phyloP scores from a whole-genome alignment of 2,329 filamentous ascomycete genomes.

The Trichophyton benhamiae region DNA sequence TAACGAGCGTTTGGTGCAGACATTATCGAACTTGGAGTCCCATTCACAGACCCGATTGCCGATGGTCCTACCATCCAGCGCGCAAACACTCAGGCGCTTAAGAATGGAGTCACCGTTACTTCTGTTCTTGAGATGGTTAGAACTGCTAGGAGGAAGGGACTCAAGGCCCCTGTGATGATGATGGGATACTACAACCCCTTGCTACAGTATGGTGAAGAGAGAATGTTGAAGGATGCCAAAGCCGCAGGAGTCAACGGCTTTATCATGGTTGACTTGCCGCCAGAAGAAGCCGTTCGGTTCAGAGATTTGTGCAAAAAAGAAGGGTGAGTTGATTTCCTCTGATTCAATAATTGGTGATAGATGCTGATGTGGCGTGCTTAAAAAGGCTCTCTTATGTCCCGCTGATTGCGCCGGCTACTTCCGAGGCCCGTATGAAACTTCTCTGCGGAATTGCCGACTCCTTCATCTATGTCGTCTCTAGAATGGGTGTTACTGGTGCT shows the following conservation, averaged over 20 bases:
- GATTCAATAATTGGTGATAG: background rate
- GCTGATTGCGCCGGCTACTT: slow-evolving; percentile 89
- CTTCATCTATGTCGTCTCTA: slow-evolving; percentile 96
- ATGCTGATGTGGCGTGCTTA: background rate
- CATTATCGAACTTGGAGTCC: slow-evolving; percentile 87
- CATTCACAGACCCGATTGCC: slow-evolving; percentile 96
- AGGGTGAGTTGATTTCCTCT: slow-evolving; percentile 42
- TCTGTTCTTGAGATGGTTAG: slow-evolving; percentile 73
- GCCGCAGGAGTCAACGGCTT: slow-evolving; percentile 85
- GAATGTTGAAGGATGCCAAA: slow-evolving; percentile 70
- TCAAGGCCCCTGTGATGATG: slow-evolving; percentile 72
- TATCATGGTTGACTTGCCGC: slow-evolving; percentile 89
- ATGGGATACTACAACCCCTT: slow-evolving; percentile 99
- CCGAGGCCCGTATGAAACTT: slow-evolving; percentile 83
- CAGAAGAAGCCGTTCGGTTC: slow-evolving; percentile 90
- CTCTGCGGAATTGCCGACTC: slow-evolving; percentile 95
- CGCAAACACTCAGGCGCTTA: slow-evolving; percentile 78
- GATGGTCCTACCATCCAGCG: slow-evolving; percentile 96
- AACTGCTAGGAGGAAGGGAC: slow-evolving; percentile 61
- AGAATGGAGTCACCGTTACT: slow-evolving; percentile 75
- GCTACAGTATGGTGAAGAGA: slow-evolving; percentile 85
- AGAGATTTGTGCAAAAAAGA: slow-evolving; percentile 68
- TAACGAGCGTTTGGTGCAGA: slow-evolving; percentile 42
- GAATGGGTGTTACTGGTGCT: slow-evolving; percentile 93
- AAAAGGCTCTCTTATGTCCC: slow-evolving; percentile 79